Percentiles rank a stretch among this genome's conserved stretches.
Evolutionary conservation across 106 monocot species (phyloP).

Genomic region (Alisma plantagoaquatica): DNA sequence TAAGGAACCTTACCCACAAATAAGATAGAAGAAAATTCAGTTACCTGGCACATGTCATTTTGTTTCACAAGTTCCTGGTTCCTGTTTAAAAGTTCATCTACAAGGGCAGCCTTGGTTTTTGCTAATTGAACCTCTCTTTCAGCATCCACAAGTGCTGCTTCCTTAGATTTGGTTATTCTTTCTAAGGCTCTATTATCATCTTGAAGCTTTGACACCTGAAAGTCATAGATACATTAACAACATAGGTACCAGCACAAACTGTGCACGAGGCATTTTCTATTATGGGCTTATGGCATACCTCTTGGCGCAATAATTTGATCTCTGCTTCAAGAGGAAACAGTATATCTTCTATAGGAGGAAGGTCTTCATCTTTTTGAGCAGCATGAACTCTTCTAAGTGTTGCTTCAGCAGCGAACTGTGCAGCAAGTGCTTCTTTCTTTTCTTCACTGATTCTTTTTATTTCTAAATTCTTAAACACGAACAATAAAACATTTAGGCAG

Average conservation of each 20-base stretch:
- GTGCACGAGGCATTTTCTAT: not conserved
- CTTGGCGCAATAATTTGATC: slow-evolving; percentile 22
- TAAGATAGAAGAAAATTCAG: not conserved
- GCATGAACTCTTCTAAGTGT: slow-evolving; percentile 33
- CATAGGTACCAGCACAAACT: not conserved
- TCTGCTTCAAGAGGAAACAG: slow-evolving; percentile 28
- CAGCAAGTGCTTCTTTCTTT: slow-evolving; percentile 29
- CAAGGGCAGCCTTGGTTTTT: slow-evolving; percentile 20
- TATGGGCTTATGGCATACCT: slow-evolving; percentile 7
- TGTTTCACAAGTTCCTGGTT: slow-evolving; percentile 29
- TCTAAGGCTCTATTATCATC: slow-evolving; percentile 33
- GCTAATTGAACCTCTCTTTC: slow-evolving; percentile 24
- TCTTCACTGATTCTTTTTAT: slow-evolving; percentile 32
- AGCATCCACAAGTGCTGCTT: slow-evolving; percentile 31
- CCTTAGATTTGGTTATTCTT: slow-evolving; percentile 29
- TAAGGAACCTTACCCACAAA: not conserved
- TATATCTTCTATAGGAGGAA: slow-evolving; percentile 32
- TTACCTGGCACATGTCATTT: slow-evolving; percentile 26
- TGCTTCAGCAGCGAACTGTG: slow-evolving; percentile 32
- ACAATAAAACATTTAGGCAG: not conserved
- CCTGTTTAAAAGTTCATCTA: slow-evolving; percentile 28
- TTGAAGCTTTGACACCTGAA: slow-evolving; percentile 25
- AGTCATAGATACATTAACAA: not conserved
- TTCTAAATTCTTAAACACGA: slow-evolving; percentile 25
- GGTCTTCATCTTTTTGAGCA: slow-evolving; percentile 31